These are phyloP conservation scores for Dipodascopsis uninucleata DNA, from an alignment of 805 yeast species.

Conservation along the genomic window DNA sequence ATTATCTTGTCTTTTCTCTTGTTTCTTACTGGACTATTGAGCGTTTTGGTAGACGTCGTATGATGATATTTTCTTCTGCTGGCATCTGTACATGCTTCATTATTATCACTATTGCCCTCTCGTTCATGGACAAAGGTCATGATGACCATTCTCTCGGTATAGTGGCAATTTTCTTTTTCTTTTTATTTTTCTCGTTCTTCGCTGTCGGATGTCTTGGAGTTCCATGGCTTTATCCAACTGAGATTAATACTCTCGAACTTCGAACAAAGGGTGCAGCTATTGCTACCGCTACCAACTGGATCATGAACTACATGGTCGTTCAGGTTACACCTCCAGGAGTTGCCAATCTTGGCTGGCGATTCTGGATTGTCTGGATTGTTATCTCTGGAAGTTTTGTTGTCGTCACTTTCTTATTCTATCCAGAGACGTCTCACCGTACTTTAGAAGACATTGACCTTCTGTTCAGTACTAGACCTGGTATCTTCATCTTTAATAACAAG, in stretches of 20 bases:
- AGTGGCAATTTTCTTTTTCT: slow-evolving; percentile 36
- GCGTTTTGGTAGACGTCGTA: slow-evolving; percentile 36
- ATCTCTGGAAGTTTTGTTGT: slow-evolving; percentile 40
- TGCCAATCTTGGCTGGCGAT: slow-evolving; percentile 50
- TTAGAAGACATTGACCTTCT: slow-evolving; percentile 59
- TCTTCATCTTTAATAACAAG: slow-evolving; percentile 41
- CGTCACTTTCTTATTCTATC: slow-evolving; percentile 67
- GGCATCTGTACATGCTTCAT: slow-evolving; percentile 43
- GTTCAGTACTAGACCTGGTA: slow-evolving; percentile 37
- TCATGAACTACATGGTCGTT: slow-evolving; percentile 59
- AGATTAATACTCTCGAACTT: slow-evolving; percentile 54
- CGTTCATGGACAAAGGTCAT: slow-evolving; percentile 29
- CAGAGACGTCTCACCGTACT: slow-evolving; percentile 84
- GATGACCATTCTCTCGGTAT: slow-evolving; percentile 21
- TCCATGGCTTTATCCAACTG: slow-evolving; percentile 65
- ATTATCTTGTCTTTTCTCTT: slow-evolving; percentile 34
- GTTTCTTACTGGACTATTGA: slow-evolving; percentile 38
- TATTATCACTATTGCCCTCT: slow-evolving; percentile 37
- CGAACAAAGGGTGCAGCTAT: slow-evolving; percentile 60
- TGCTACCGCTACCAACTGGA: slow-evolving; percentile 64
- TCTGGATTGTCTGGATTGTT: slow-evolving; percentile 64
- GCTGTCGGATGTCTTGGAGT: slow-evolving; percentile 52
- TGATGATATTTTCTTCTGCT: slow-evolving; percentile 29
- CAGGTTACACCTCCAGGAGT: slow-evolving; percentile 61
- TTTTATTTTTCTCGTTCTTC: slow-evolving; percentile 42